phyloP scores from a whole-genome alignment of 75 land plant species.

The Azolla pinnata region DNA sequence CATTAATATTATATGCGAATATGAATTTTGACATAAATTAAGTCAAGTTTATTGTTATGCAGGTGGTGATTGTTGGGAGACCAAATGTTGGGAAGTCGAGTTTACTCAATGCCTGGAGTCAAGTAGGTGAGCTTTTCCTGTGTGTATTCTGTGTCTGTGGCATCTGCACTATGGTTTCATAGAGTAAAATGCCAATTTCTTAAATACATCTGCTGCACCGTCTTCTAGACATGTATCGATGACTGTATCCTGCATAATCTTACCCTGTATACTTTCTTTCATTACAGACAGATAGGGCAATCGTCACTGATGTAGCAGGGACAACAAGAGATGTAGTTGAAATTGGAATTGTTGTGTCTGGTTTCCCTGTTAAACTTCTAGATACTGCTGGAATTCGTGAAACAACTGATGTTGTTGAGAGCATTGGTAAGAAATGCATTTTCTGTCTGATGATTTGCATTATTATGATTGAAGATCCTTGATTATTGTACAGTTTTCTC shows the following conservation, averaged over 20 bases:
- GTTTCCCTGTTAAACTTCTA: constrained; percentile 83
- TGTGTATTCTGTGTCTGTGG: background rate
- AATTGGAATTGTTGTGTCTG: constrained; percentile 62
- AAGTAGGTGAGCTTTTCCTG: constrained; percentile 55
- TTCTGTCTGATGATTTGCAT: background rate
- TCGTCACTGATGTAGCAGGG: constrained; percentile 90
- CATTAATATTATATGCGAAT: no score
- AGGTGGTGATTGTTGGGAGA: constrained; percentile 96
- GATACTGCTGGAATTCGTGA: constrained; percentile 95
- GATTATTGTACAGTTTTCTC: no score
- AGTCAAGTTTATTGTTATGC: constrained; percentile 15
- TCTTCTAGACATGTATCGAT: no score
- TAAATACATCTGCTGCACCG: no score
- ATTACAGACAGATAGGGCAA: constrained; percentile 91
- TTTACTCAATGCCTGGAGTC: constrained; percentile 98
- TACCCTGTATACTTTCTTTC: constrained; percentile 5
- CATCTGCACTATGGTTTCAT: no score
- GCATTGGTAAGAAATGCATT: constrained; percentile 56
- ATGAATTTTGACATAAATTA: no score
- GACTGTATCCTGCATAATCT: no score
- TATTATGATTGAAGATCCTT: constrained; percentile 12
- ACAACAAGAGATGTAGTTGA: constrained; percentile 96
- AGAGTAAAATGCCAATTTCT: no score
- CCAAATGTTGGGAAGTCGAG: constrained; percentile 99
- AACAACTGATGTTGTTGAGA: constrained; percentile 83